These are phyloP conservation scores for Taphrina wiesneri DNA, from an alignment of 1,139 yeast species.

Conservation along the genomic window DNA sequence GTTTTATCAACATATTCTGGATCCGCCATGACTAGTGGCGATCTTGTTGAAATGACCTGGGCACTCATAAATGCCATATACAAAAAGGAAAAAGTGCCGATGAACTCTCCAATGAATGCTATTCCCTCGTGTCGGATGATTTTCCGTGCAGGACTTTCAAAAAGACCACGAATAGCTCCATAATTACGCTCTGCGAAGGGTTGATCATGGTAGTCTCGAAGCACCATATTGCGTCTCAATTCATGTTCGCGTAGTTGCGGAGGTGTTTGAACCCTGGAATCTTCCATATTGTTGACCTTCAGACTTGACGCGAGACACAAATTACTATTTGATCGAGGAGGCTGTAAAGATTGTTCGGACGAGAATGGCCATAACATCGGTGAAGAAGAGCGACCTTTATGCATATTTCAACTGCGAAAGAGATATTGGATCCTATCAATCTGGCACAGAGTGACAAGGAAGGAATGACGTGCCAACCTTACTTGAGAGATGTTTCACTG, in stretches of 20 bases:
- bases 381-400: neutral
- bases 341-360: neutral
- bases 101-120: slow-evolving; percentile 67
- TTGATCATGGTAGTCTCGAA: slow-evolving; percentile 31
- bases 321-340: neutral
- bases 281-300: neutral
- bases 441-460: neutral
- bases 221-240: neutral
- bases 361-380: slow-evolving; percentile 1
- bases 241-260: neutral
- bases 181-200: slow-evolving; percentile 27
- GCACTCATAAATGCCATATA: slow-evolving; percentile 66
- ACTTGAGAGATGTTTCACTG: slow-evolving; percentile 1
- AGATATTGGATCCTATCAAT: neutral
- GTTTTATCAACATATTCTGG: slow-evolving; percentile 6
- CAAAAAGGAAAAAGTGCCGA: slow-evolving; percentile 81
- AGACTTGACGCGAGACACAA: neutral
- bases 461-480: neutral
- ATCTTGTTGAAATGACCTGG: slow-evolving; percentile 54
- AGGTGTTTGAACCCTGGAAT: neutral
- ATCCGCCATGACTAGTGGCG: slow-evolving; percentile 1
- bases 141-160: slow-evolving; percentile 21
- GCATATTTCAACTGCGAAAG: neutral
- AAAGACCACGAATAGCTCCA: slow-evolving; percentile 28
- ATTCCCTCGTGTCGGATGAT: slow-evolving; percentile 41